Conservation (phyloP, 2,329 filamentous ascomycete genomes). For the Phaeoacremonium minimum region DNA sequence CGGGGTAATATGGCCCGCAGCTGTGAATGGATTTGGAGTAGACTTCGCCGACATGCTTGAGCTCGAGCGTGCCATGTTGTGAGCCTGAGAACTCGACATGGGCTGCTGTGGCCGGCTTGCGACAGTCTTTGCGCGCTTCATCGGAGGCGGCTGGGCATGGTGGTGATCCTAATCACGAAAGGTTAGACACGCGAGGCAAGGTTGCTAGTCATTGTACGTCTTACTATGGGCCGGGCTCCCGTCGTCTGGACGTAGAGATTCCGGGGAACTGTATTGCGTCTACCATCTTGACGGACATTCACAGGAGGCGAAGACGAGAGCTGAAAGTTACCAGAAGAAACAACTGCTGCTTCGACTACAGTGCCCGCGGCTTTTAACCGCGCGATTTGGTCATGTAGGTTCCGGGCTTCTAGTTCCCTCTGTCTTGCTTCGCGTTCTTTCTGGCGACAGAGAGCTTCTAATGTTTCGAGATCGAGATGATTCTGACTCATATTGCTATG, state of each 20-base stretch:
- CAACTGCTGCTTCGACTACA: not conserved
- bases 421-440: not conserved
- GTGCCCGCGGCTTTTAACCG: no score
- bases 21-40: conserved; percentile 30
- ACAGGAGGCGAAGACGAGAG: not conserved
- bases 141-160: conserved; percentile 9
- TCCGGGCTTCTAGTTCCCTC: no score
- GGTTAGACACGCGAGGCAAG: not conserved
- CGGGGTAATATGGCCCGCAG: conserved; percentile 25
- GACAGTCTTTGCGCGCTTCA: conserved; percentile 23
- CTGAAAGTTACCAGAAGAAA: not conserved
- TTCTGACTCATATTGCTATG: not conserved
- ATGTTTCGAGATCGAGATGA: not conserved
- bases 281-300: not conserved
- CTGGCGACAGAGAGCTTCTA: not conserved
- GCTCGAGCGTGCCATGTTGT: conserved; percentile 38
- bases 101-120: conserved; percentile 21
- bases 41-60: conserved; percentile 39
- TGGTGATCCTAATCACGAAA: not conserved
- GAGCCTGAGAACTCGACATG: conserved; percentile 15
- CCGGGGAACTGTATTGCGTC: not conserved
- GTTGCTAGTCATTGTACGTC: no score
- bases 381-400: no score
- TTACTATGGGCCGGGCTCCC: no score
- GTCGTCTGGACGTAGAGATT: no score